A percentile compares a stretch with the other conserved stretches of the same genome.
phyloP scores from a whole-genome alignment of 345 rosid species.

The Nasturtium officinale region DNA sequence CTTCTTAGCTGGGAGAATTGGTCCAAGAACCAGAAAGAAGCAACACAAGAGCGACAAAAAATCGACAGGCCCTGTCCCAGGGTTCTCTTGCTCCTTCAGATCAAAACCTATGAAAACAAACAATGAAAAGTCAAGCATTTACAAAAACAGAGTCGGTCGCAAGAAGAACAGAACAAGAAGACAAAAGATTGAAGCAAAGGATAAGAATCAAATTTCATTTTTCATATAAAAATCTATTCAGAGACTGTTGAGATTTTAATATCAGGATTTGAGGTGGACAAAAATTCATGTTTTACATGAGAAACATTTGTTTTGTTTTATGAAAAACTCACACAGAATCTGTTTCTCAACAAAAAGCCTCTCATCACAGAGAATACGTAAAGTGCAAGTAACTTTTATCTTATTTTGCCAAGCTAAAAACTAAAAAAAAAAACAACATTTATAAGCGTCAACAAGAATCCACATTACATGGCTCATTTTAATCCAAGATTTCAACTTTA shows the following conservation, averaged over 20 bases:
- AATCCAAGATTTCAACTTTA: constrained; percentile 31
- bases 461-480: constrained; percentile 34
- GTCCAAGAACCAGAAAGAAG: constrained; percentile 14
- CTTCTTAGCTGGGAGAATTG: background rate
- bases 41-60: constrained; percentile 9
- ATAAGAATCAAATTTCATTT: constrained; percentile 33
- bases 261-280: background rate
- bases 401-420: constrained; percentile 27
- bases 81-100: constrained; percentile 21
- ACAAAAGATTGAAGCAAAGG: constrained; percentile 35
- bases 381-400: constrained; percentile 38
- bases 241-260: background rate
- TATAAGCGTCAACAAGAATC: constrained; percentile 44
- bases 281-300: constrained; percentile 29
- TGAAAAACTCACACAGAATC: constrained; percentile 34
- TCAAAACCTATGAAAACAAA: constrained; percentile 31
- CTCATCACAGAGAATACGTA: constrained; percentile 41
- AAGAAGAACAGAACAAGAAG: constrained; percentile 30
- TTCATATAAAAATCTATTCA: constrained; percentile 15
- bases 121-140: constrained; percentile 17
- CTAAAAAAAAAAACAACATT: constrained; percentile 31
- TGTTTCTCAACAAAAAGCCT: constrained; percentile 46
- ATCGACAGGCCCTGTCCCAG: background rate
- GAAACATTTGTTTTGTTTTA: constrained; percentile 22
- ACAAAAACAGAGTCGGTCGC: constrained; percentile 13